These are phyloP conservation scores for Corchorus capsularis DNA, from an alignment of 345 rosid genomes.

Conservation along the genomic window DNA sequence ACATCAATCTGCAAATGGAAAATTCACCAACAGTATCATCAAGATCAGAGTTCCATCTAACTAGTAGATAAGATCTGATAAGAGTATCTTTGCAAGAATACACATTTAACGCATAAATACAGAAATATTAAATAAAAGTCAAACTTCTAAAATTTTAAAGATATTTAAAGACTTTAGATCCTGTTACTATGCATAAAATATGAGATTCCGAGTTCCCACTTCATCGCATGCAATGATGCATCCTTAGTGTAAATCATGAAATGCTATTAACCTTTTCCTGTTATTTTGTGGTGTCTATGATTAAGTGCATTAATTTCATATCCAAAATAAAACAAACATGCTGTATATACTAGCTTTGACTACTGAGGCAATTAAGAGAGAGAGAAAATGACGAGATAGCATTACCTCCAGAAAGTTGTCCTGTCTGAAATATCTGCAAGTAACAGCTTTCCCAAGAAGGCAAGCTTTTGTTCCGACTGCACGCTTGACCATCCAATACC, in stretches of 20 bases:
- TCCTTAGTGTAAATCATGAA: background rate
- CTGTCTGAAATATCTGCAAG: constrained; percentile 89
- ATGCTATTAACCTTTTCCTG: background rate
- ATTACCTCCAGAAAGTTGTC: constrained; percentile 91
- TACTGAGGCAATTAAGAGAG: background rate
- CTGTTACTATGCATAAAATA: background rate
- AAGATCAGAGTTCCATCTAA: background rate
- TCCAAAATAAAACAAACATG: constrained; percentile 4
- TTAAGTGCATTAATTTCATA: constrained; percentile 8
- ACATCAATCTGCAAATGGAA: constrained; percentile 81
- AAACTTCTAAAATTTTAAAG: background rate
- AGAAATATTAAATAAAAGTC: background rate
- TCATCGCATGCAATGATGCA: background rate
- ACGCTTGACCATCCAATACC: constrained; percentile 99
- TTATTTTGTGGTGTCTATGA: background rate
- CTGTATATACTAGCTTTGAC: background rate
- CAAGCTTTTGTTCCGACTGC: constrained; percentile 99
- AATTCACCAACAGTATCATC: constrained; percentile 1
- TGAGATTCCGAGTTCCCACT: background rate
- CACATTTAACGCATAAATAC: background rate
- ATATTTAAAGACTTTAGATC: background rate
- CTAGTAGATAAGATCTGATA: background rate
- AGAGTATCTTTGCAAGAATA: background rate
- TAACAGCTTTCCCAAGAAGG: constrained; percentile 94
- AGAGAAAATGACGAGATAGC: background rate